These are phyloP conservation scores for Hemileccinum rubropunctum DNA, from an alignment of 768 basidiomycete species.

Conservation along the genomic window DNA sequence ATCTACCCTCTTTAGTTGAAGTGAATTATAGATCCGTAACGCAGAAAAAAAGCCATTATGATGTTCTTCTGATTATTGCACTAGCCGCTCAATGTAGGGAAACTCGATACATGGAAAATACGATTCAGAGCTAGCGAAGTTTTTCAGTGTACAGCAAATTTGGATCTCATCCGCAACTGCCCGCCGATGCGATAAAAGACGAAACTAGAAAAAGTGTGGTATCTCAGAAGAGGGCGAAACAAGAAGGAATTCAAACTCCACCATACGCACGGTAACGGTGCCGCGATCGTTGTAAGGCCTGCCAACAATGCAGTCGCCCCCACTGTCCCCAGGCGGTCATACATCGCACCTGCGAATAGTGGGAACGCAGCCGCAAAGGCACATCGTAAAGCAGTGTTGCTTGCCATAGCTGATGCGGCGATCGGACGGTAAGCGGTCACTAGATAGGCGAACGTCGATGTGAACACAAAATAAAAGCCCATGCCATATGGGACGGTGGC, in stretches of 20 bases:
- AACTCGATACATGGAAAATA: too few relatives aligned
- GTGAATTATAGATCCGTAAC: too few relatives aligned
- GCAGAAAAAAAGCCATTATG: too few relatives aligned
- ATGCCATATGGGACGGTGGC: slow-evolving; percentile 48
- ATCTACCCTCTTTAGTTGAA: too few relatives aligned
- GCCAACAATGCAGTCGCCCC: slow-evolving; percentile 73
- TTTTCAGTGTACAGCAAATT: slow-evolving; percentile 35
- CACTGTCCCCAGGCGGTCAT: slow-evolving; percentile 54
- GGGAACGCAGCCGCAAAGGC: slow-evolving; percentile 52
- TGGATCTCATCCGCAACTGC: slow-evolving; percentile 41
- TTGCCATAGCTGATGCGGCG: slow-evolving; percentile 61
- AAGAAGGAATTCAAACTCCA: background rate
- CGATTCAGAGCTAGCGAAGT: too few relatives aligned
- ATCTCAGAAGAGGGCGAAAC: too few relatives aligned
- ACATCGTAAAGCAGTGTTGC: slow-evolving; percentile 55
- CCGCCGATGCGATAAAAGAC: slow-evolving; percentile 48
- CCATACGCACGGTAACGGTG: slow-evolving; percentile 53
- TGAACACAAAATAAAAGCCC: slow-evolving; percentile 62
- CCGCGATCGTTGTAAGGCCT: slow-evolving; percentile 60
- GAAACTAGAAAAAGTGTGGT: slow-evolving; percentile 33
- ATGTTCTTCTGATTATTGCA: too few relatives aligned
- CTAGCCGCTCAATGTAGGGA: too few relatives aligned
- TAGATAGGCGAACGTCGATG: too few relatives aligned
- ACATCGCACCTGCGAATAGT: slow-evolving; percentile 52
- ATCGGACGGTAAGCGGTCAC: slow-evolving; percentile 50